Percentiles rank a stretch among this genome's conserved stretches.
phyloP scores from a whole-genome alignment of 371 early-diverging fungal species.

The Rhizopus delemar region DNA sequence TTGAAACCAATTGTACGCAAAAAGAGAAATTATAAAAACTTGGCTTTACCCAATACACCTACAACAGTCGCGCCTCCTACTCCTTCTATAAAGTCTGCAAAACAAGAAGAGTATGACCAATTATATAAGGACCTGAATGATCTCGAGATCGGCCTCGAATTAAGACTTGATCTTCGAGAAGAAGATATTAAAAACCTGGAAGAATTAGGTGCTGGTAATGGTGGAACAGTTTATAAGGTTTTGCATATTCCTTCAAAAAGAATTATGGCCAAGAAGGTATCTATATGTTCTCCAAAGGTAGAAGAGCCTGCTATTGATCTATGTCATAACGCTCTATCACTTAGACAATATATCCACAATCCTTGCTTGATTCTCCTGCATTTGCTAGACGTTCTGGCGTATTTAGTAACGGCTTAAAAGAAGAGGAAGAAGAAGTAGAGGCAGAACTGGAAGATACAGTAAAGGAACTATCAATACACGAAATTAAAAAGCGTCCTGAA shows the following conservation, averaged over 20 bases:
- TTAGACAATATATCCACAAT: conserved; percentile 20
- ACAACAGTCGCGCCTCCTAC: conserved; percentile 3
- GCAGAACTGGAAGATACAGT: conserved; percentile 1
- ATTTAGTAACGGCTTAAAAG: neutral
- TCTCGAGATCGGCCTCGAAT: conserved; percentile 69
- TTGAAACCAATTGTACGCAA: conserved; percentile 36
- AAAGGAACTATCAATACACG: conserved; percentile 6
- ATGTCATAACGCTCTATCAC: neutral
- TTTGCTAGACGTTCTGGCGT: conserved; percentile 13
- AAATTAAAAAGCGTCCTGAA: conserved; percentile 12
- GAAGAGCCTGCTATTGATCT: neutral
- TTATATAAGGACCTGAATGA: conserved; percentile 32
- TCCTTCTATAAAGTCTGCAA: conserved; percentile 20
- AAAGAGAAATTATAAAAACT: conserved; percentile 63
- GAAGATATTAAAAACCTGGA: conserved; percentile 74
- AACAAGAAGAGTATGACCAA: conserved; percentile 27
- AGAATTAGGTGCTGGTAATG: conserved; percentile 82
- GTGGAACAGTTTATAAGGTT: conserved; percentile 75
- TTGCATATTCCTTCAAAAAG: conserved; percentile 69
- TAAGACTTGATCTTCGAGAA: conserved; percentile 67
- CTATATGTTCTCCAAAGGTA: neutral
- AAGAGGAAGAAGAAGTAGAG: conserved; percentile 9
- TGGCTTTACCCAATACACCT: conserved; percentile 33
- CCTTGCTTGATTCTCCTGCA: conserved; percentile 28
- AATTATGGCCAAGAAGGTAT: conserved; percentile 77